Conservation (phyloP, 495 filamentous ascomycete genomes). For the Margaritispora aquatica region DNA sequence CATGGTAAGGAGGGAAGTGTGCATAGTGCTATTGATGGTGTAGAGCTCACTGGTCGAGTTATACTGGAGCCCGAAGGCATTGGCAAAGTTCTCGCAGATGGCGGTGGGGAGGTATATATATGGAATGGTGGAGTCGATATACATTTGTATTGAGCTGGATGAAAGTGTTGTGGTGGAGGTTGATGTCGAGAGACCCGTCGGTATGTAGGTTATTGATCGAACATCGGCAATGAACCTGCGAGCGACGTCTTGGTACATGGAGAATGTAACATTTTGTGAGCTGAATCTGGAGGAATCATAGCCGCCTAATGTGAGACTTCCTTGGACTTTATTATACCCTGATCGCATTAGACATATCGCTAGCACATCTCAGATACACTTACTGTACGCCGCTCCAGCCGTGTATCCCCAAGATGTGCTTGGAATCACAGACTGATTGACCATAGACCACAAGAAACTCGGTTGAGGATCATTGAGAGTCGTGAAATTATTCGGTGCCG, state of each 20-base stretch:
- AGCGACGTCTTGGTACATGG: conserved; percentile 11
- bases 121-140: conserved; percentile 48
- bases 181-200: background rate
- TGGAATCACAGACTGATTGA: conserved; percentile 40
- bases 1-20: conserved; percentile 32
- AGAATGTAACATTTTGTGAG: conserved; percentile 40
- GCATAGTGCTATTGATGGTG: conserved; percentile 40
- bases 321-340: conserved; percentile 39
- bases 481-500: conserved; percentile 40
- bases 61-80: conserved; percentile 43
- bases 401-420: conserved; percentile 50
- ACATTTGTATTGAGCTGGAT: conserved; percentile 28
- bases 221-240: background rate
- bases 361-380: background rate
- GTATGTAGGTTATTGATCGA: conserved; percentile 5
- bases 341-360: background rate
- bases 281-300: conserved; percentile 46
- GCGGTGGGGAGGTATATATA: conserved; percentile 49
- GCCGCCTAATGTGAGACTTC: conserved; percentile 48
- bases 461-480: conserved; percentile 28
- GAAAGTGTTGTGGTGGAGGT: conserved; percentile 24
- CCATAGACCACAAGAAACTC: conserved; percentile 43
- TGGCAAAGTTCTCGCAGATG: conserved; percentile 46
- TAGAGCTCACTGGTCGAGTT: conserved; percentile 41
- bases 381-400: conserved; percentile 43